These are phyloP conservation scores for Zymoseptoria passerinii DNA, from an alignment of 2,329 filamentous ascomycete species.

Conservation along the genomic window DNA sequence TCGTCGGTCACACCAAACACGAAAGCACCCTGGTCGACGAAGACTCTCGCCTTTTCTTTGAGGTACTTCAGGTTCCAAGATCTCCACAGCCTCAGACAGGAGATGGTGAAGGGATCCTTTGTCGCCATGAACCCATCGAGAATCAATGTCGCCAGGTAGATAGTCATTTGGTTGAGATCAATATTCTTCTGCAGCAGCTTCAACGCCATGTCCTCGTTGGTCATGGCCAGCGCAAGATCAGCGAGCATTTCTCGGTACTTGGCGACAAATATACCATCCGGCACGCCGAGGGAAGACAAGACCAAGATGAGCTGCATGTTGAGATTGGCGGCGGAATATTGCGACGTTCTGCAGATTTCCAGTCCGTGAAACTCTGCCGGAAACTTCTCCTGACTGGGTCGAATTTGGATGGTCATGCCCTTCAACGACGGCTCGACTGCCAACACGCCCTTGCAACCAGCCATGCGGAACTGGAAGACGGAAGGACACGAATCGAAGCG, in stretches of 20 bases:
- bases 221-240: conserved; percentile 63
- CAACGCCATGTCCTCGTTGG: conserved; percentile 54
- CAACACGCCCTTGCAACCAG: conserved; percentile 85
- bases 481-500: conserved; percentile 60
- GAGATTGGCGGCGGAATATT: conserved; percentile 66
- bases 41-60: conserved; percentile 85
- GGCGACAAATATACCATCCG: conserved; percentile 54
- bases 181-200: conserved; percentile 64
- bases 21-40: conserved; percentile 75
- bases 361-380: conserved; percentile 59
- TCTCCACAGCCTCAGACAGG: conserved; percentile 74
- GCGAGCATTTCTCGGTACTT: conserved; percentile 61
- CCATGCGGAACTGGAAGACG: conserved; percentile 84
- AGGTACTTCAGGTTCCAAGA: conserved; percentile 82
- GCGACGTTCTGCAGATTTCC: conserved; percentile 77
- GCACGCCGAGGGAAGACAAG: conserved; percentile 68
- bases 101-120: conserved; percentile 72
- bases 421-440: conserved; percentile 57
- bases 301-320: conserved; percentile 87
- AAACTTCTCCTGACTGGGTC: conserved; percentile 85
- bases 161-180: conserved; percentile 75
- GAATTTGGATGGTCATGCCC: conserved; percentile 64
- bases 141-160: conserved; percentile 68
- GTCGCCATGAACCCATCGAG: conserved; percentile 66
- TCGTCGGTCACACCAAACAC: conserved; percentile 86